Evolutionary conservation across 1,284 basidiomycete species (phyloP).

Genomic region (Peniophora sp.): DNA sequence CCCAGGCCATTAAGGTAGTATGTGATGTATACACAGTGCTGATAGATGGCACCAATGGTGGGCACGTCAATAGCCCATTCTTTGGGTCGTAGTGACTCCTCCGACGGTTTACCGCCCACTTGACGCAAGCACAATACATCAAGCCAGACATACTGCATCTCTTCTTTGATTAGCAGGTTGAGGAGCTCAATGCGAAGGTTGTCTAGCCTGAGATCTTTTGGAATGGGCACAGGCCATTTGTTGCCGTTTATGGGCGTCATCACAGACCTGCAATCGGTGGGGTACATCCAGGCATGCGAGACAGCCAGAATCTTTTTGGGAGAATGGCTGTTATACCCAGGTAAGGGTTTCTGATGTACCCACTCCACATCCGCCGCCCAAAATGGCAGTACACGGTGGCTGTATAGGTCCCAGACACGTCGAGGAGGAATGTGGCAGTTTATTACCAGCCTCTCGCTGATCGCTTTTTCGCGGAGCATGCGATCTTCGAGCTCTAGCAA

Average conservation of each 20-base stretch:
- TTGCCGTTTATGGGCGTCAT: slow-evolving; percentile 2
- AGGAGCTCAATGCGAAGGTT: slow-evolving; percentile 6
- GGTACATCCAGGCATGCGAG: slow-evolving; percentile 4
- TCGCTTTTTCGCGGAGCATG: too few species aligned
- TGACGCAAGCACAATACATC: slow-evolving; percentile 7
- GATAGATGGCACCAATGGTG: slow-evolving; percentile 2
- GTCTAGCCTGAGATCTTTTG: slow-evolving; percentile 3
- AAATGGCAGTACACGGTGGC: too few species aligned
- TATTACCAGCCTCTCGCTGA: too few species aligned
- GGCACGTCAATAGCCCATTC: slow-evolving; percentile 9
- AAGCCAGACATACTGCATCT: slow-evolving; percentile 5
- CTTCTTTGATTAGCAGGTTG: slow-evolving; percentile 1
- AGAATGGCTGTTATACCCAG: too few species aligned
- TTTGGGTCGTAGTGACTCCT: slow-evolving; percentile 1
- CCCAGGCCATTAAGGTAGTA: too few species aligned
- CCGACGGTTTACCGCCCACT: background rate
- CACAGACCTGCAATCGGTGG: background rate
- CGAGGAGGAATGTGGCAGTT: too few species aligned
- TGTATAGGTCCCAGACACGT: too few species aligned
- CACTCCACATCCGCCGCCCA: too few species aligned
- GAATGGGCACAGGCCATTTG: slow-evolving; percentile 6
- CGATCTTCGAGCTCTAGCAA: too few species aligned
- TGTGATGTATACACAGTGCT: too few species aligned
- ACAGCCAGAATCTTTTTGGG: slow-evolving; percentile 7
- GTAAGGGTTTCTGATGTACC: too few species aligned